These are phyloP conservation scores for Penicillium expansum DNA, from an alignment of 2,329 filamentous ascomycete species.

Conservation along the genomic window DNA sequence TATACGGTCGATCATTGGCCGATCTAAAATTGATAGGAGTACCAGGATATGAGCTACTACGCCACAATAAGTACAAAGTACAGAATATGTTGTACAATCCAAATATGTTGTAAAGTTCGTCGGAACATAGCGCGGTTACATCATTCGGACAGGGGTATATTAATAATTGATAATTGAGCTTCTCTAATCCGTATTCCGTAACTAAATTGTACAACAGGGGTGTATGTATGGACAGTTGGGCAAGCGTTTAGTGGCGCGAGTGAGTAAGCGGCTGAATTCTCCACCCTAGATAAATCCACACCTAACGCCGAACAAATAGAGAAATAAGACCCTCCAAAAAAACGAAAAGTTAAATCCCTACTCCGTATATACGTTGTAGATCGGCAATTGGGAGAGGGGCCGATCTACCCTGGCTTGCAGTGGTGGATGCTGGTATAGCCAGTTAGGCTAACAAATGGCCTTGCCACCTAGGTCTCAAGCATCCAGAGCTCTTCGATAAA, in stretches of 20 bases:
- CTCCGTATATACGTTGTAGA: not conserved
- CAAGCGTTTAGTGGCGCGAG: not conserved
- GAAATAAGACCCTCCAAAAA: not conserved
- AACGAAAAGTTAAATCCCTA: not conserved
- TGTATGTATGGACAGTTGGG: not conserved
- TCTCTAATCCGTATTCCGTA: too few relatives aligned
- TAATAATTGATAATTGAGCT: not conserved
- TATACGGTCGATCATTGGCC: not conserved
- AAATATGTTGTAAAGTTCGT: not conserved
- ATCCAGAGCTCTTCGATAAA: not conserved
- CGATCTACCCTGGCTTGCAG: not conserved
- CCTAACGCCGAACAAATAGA: too few relatives aligned
- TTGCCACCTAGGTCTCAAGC: slow-evolving; percentile 13
- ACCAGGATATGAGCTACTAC: not conserved
- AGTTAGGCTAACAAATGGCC: slow-evolving; percentile 3
- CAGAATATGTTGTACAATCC: not conserved
- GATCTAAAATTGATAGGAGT: not conserved
- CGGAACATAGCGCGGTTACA: not conserved
- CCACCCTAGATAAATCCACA: not conserved
- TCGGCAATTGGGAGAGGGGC: not conserved
- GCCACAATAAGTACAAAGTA: not conserved
- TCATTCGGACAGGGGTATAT: not conserved
- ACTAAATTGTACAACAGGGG: too few relatives aligned
- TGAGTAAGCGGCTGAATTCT: slow-evolving; percentile 6
- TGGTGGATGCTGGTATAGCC: not conserved